A percentile compares a stretch with the other conserved stretches of the same genome.
Evolutionary conservation across 306 rosid genomes (phyloP).

Genomic region (Lathyrus sativus): DNA sequence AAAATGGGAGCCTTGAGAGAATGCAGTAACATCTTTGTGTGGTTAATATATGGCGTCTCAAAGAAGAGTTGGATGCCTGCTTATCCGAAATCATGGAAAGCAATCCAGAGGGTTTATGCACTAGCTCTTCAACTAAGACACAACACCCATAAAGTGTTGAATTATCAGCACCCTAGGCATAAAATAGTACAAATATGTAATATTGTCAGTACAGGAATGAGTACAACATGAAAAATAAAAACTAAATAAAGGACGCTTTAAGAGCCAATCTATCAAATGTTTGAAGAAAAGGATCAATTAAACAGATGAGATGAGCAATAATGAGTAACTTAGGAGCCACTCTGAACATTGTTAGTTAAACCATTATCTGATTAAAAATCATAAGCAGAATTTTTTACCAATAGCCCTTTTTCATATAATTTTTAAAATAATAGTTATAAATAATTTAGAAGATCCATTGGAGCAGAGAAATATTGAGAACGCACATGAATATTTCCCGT

Average conservation of each 20-base stretch:
- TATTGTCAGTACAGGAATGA: slow-evolving; percentile 8
- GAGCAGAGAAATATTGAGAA: neutral
- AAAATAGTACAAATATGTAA: neutral
- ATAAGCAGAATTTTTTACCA: slow-evolving; percentile 2
- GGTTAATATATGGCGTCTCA: slow-evolving; percentile 80
- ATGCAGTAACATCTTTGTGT: slow-evolving; percentile 97
- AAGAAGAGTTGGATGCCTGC: slow-evolving; percentile 52
- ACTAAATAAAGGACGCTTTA: neutral
- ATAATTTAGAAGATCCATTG: slow-evolving; percentile 7
- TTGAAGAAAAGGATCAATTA: slow-evolving; percentile 12
- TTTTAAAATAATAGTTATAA: slow-evolving; percentile 8
- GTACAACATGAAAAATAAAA: neutral
- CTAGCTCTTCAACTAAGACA: slow-evolving; percentile 90
- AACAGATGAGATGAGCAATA: slow-evolving; percentile 22
- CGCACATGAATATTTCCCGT: neutral
- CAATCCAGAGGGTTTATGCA: slow-evolving; percentile 84
- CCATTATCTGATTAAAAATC: neutral
- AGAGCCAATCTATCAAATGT: neutral
- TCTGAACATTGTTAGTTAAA: slow-evolving; percentile 20
- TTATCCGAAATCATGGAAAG: slow-evolving; percentile 74
- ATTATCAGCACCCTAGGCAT: slow-evolving; percentile 84
- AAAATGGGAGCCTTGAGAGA: slow-evolving; percentile 88
- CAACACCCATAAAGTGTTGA: slow-evolving; percentile 98
- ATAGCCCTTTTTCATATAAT: slow-evolving; percentile 7
- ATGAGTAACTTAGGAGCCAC: slow-evolving; percentile 15